These are phyloP conservation scores for Chaetomium sp. DNA, from an alignment of 2,329 filamentous ascomycete species.

Conservation along the genomic window DNA sequence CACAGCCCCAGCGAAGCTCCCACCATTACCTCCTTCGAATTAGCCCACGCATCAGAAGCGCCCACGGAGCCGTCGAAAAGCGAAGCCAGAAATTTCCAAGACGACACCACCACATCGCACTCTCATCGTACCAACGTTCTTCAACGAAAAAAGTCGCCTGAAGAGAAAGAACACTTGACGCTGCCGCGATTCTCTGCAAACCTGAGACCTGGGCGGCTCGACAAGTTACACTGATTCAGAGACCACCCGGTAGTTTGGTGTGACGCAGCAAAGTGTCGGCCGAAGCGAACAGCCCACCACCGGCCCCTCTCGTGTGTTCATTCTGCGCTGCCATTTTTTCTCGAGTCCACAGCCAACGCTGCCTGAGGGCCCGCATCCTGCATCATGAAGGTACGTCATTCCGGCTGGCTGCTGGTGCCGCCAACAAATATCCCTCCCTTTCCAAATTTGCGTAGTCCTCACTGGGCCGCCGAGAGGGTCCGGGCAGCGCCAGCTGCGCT, in stretches of 20 bases:
- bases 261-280: constrained; percentile 18
- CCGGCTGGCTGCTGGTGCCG: constrained; percentile 2
- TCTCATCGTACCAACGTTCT: too few relatives aligned
- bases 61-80: too few relatives aligned
- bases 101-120: too few relatives aligned
- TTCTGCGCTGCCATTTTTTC: constrained; percentile 4
- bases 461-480: constrained; percentile 1
- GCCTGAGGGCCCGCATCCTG: constrained; percentile 14
- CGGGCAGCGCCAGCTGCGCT: constrained; percentile 6
- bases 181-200: constrained; percentile 1
- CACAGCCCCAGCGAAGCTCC: too few relatives aligned
- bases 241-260: constrained; percentile 17
- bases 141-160: too few relatives aligned
- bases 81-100: too few relatives aligned
- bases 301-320: background rate
- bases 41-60: too few relatives aligned
- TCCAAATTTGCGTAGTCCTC: constrained; percentile 7
- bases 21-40: too few relatives aligned
- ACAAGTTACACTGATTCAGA: constrained; percentile 22
- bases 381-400: constrained; percentile 28
- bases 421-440: constrained; percentile 5
- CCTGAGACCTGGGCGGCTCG: background rate
- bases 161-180: background rate
- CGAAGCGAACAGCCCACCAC: constrained; percentile 9
- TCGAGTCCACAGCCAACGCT: constrained; percentile 1